Evolutionary conservation across 1,139 yeast species (phyloP), one percentile per base, ranked within the genome.

Genomic region (Pichia sp.): DNA sequence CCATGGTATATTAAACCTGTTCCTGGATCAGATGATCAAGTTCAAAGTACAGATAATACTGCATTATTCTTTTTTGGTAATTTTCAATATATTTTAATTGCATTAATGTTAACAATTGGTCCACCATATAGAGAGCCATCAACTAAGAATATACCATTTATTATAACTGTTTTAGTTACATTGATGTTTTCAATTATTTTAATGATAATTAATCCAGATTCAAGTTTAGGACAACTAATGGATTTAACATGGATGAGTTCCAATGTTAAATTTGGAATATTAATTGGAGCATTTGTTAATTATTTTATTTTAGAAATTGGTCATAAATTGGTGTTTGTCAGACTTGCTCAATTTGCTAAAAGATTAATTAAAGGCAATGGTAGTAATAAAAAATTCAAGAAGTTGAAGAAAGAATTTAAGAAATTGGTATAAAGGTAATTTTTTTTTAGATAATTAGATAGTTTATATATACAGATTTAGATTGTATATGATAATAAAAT

Each of bases 91-190:
- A 84, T 94, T 43, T 68, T 87, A 47, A 76, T 82, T 46, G 96
- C 97, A 0, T 68, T 87, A 30, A 78, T 89, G 23, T 69, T 92
- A 50, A 85, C 95, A 29, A 86, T 80, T 28, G 98, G 99, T 0
- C 94, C 95, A 11, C 99, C 99, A n/a, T 94, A 87, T 62, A 74
- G 98, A 49, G 83, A 86, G 58, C 82, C 94, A 1, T 76, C 85
- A 57, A 63, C 67, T 33, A 71, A 78, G 52, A 92, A 92, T 61
- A 45, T 55, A 9, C 95, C 95, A 8, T 90, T 87, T 58, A 68
- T 92, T 46, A 42, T 70, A 2, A 87, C 90, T 41, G 70, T 87
- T 42, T 54, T 69, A 0, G 52, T 67, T 0, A 74, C 94, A 0
- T 52, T 74, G 0, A 39, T 69, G 1, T 53, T 78, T 8, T 81